Percentiles rank a stretch among this genome's conserved stretches.
Conservation (phyloP, 768 basidiomycete genomes). For the Lepiota subincarnata region DNA sequence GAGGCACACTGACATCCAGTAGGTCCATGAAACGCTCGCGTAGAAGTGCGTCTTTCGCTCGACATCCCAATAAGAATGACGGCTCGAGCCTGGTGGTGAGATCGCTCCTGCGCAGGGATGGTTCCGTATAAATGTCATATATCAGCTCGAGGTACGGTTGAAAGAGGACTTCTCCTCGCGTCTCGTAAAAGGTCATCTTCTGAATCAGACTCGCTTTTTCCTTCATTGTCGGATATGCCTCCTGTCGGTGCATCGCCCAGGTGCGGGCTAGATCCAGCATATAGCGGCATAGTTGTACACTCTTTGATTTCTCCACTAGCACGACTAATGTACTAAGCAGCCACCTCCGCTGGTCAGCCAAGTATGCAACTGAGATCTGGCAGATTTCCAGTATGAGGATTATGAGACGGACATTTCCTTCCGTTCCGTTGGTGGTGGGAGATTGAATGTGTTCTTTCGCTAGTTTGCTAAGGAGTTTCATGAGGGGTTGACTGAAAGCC, state of each 20-base stretch:
- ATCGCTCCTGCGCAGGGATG: constrained; percentile 82
- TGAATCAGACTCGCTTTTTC: constrained; percentile 89
- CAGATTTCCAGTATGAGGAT: constrained; percentile 85
- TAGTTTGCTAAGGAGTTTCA: constrained; percentile 81
- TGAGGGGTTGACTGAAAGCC: constrained; percentile 65
- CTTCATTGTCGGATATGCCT: constrained; percentile 88
- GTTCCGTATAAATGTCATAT: constrained; percentile 91
- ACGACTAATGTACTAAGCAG: constrained; percentile 74
- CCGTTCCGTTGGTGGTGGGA: constrained; percentile 45
- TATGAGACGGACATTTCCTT: constrained; percentile 59
- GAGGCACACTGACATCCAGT: constrained; percentile 83
- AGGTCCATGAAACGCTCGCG: constrained; percentile 87
- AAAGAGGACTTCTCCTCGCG: constrained; percentile 73
- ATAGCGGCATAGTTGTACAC: constrained; percentile 69
- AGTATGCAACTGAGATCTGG: constrained; percentile 70
- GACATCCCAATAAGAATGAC: constrained; percentile 89
- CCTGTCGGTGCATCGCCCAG: constrained; percentile 86
- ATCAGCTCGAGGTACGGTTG: constrained; percentile 85
- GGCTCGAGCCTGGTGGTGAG: constrained; percentile 90
- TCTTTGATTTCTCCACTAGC: constrained; percentile 89
- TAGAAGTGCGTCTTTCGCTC: constrained; percentile 72
- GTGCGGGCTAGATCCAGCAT: constrained; percentile 81
- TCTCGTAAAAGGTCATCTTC: constrained; percentile 84
- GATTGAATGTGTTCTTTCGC: constrained; percentile 83
- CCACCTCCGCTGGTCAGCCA: constrained; percentile 83